Base-by-base conservation (phyloP, 768 basidiomycete genomes). In the Leccinum pellstonianum region DNA sequence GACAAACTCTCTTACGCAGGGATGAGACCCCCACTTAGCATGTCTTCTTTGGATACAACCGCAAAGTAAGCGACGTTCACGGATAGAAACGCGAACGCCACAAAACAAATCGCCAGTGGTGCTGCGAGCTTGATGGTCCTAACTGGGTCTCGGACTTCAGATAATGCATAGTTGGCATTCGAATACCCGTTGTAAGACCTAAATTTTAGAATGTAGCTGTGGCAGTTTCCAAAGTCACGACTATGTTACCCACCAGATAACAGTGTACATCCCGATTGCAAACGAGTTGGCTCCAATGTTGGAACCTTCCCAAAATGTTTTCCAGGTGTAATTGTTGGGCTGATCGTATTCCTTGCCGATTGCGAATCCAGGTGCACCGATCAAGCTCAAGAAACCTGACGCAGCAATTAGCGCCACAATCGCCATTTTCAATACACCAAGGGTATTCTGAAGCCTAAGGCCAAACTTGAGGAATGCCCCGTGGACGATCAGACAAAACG, bases 161-260 rank as follows among this genome's bases (percentile, higher is more conserved):
- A 87, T 5, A 91, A 75, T 0, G 84, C 86, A 62, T 88, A 90
- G 66, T 91, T 90, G 9, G 87, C 88, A 58, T 87, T 88, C 3
- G 84, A 82, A 67, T 90, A 92, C 0, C 90, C 90, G 51, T 82
- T 79, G 66, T 84, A 88, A 0, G 86, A 85, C 88, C 88, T 89
- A 46, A n/a, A n/a, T n/a, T 43, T 11, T 35, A 15, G 12, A 55
- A 29, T 64, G 17, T 6, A 55, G 51, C 9, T 3, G 23, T 7
- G 37, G 35, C 43, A 5, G 56, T 12, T 5, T 2, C 0, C 4
- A 15, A 54, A 5, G 35, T 5, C 5, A 29, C 12, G 3, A 27
- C 1, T 6, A 14, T 27, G 9, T 1, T 21, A 57, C 75, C 9
- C 55, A 87, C 88, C 89, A 91, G 23, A 88, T 86, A 47, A 90